Percentiles rank a stretch among this genome's conserved stretches.
phyloP scores from a whole-genome alignment of 2,329 filamentous ascomycete species.

The Aschersonia sp. region DNA sequence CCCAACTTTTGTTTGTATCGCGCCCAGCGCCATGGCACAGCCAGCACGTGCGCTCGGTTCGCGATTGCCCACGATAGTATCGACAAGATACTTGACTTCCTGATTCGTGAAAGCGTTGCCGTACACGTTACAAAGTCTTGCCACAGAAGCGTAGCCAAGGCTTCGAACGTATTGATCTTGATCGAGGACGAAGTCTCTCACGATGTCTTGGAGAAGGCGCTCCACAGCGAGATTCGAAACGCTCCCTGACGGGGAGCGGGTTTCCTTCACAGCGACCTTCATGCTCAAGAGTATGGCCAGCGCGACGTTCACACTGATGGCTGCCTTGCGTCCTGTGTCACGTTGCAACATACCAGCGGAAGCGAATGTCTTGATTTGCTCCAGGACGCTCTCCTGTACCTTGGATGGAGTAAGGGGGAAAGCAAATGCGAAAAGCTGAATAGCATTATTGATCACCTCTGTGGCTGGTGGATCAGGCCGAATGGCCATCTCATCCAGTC shows the following conservation, averaged over 20 bases:
- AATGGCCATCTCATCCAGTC: slow-evolving; percentile 24
- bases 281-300: slow-evolving; percentile 67
- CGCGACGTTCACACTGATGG: slow-evolving; percentile 81
- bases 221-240: slow-evolving; percentile 64
- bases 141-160: slow-evolving; percentile 72
- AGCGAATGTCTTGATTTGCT: slow-evolving; percentile 85
- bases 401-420: slow-evolving; percentile 80
- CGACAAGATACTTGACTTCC: slow-evolving; percentile 82
- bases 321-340: slow-evolving; percentile 76
- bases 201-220: slow-evolving; percentile 66
- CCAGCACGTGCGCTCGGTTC: slow-evolving; percentile 88
- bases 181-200: slow-evolving; percentile 60
- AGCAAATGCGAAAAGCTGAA: slow-evolving; percentile 82
- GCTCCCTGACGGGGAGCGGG: slow-evolving; percentile 55
- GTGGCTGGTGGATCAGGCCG: slow-evolving; percentile 70
- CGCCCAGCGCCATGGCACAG: slow-evolving; percentile 83
- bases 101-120: slow-evolving; percentile 80
- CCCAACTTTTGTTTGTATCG: slow-evolving; percentile 88
- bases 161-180: slow-evolving; percentile 75
- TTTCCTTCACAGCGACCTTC: slow-evolving; percentile 74
- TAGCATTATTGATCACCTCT: slow-evolving; percentile 87
- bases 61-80: slow-evolving; percentile 85
- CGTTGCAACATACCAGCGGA: slow-evolving; percentile 66
- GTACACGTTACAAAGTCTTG: slow-evolving; percentile 67
- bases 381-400: slow-evolving; percentile 88